Conservation (phyloP, 23 red algal genomes). For the Gracilaria domingensis region DNA sequence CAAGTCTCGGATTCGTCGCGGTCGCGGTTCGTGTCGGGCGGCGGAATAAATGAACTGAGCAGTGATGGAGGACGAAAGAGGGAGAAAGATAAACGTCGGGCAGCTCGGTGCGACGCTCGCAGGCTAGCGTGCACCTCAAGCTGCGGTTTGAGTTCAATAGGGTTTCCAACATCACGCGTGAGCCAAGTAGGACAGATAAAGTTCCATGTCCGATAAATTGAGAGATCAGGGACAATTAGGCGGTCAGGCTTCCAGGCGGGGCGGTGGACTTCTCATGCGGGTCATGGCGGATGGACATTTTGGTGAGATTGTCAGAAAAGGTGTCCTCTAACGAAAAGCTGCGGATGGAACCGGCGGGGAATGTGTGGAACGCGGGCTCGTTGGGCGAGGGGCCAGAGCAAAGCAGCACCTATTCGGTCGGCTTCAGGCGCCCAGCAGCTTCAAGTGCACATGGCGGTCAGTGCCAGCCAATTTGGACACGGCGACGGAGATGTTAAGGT, state of each 20-base stretch:
- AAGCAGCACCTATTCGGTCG: slow-evolving; percentile 50
- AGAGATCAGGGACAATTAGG: slow-evolving; percentile 46
- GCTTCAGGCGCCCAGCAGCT: slow-evolving; percentile 32
- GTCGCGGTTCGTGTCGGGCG: background rate
- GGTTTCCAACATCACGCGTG: slow-evolving; percentile 36
- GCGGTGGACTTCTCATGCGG: slow-evolving; percentile 21
- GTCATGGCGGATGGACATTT: slow-evolving; percentile 58
- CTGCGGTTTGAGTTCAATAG: slow-evolving; percentile 40
- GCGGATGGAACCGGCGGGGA: slow-evolving; percentile 56
- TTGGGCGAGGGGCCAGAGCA: slow-evolving; percentile 1
- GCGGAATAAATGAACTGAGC: background rate
- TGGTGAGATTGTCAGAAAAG: slow-evolving; percentile 58
- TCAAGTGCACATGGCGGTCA: slow-evolving; percentile 40
- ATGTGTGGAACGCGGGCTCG: background rate
- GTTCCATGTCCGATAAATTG: slow-evolving; percentile 63
- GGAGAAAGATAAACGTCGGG: slow-evolving; percentile 24
- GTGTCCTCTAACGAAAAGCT: slow-evolving; percentile 28
- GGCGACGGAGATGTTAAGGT: slow-evolving; percentile 31
- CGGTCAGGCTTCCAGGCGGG: slow-evolving; percentile 69
- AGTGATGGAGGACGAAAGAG: background rate
- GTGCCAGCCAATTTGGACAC: slow-evolving; percentile 54
- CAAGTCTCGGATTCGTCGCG: slow-evolving; percentile 44
- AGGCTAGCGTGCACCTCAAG: slow-evolving; percentile 45
- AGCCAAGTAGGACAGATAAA: slow-evolving; percentile 57
- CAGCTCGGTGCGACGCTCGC: slow-evolving; percentile 37